Conservation (phyloP, 352 stramenopile genomes). For the Phytophthora pisi region DNA sequence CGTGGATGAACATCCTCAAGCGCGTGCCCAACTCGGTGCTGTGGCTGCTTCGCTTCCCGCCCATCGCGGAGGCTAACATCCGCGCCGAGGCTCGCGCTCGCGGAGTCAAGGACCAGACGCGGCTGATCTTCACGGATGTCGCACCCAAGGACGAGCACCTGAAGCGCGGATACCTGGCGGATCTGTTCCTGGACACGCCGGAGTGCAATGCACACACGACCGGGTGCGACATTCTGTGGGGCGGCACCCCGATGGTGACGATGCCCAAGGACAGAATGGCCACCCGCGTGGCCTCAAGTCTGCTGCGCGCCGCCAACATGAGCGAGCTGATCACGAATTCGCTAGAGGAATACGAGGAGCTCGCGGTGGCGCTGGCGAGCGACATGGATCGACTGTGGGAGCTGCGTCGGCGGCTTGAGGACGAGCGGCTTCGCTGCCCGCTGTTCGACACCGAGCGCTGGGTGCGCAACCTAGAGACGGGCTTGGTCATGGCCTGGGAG, state of each 20-base stretch:
- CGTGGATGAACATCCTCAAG: conserved; percentile 94
- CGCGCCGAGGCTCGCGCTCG: conserved; percentile 74
- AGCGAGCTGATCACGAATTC: conserved; percentile 77
- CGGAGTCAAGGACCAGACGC: conserved; percentile 64
- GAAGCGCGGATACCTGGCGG: conserved; percentile 83
- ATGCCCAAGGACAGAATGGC: conserved; percentile 92
- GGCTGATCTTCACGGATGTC: conserved; percentile 88
- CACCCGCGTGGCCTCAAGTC: conserved; percentile 85
- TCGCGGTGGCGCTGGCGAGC: conserved; percentile 88
- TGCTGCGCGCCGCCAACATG: conserved; percentile 84
- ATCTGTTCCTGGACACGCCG: conserved; percentile 94
- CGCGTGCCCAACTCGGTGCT: conserved; percentile 91
- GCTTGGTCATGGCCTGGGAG: conserved; percentile 72
- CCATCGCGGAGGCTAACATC: conserved; percentile 86
- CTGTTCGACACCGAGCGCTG: conserved; percentile 86
- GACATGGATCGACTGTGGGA: conserved; percentile 87
- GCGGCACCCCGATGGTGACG: conserved; percentile 91
- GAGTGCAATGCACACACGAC: conserved; percentile 93
- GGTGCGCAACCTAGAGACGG: conserved; percentile 88
- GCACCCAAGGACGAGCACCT: conserved; percentile 92
- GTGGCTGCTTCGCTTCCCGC: conserved; percentile 91
- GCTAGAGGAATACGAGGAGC: conserved; percentile 91
- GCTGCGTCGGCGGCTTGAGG: conserved; percentile 73
- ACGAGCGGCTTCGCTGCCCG: conserved; percentile 63
- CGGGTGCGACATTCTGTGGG: conserved; percentile 93